Evolutionary conservation across 2,329 filamentous ascomycete genomes (phyloP).

Genomic region (Coniosporium tulheliwenetii): DNA sequence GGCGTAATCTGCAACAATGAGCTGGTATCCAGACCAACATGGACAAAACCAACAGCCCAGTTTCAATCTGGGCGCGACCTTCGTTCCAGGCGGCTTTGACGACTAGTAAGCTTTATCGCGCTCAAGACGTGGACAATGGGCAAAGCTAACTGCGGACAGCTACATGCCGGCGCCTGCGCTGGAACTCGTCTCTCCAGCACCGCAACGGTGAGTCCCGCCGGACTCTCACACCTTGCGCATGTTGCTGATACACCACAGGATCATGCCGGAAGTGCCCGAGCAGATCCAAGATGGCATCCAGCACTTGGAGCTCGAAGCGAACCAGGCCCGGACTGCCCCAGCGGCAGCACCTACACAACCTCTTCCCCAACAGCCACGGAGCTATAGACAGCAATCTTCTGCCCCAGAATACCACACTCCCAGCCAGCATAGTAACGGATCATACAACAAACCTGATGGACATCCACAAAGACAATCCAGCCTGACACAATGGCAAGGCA

Average conservation of each 20-base stretch:
- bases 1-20: not conserved
- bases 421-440: not conserved
- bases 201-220: conserved; percentile 42
- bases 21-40: no score
- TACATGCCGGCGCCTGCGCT: conserved; percentile 41
- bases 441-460: conserved; percentile 3
- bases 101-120: conserved; percentile 28
- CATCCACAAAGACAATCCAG: no score
- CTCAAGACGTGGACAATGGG: no score
- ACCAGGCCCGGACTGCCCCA: conserved; percentile 11
- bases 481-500: no score
- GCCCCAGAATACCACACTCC: not conserved
- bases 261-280: conserved; percentile 89
- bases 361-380: conserved; percentile 2
- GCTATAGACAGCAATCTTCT: not conserved
- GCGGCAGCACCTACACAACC: conserved; percentile 19
- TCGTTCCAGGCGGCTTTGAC: conserved; percentile 51
- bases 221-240: conserved; percentile 9
- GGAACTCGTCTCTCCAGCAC: conserved; percentile 53
- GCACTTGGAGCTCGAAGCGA: conserved; percentile 72
- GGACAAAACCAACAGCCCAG: no score
- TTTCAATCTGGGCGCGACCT: conserved; percentile 40
- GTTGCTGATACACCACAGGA: conserved; percentile 34
- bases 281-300: conserved; percentile 94
- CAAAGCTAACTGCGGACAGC: conserved; percentile 1